Conservation (phyloP, 805 yeast genomes). For the Candida caryicola region DNA sequence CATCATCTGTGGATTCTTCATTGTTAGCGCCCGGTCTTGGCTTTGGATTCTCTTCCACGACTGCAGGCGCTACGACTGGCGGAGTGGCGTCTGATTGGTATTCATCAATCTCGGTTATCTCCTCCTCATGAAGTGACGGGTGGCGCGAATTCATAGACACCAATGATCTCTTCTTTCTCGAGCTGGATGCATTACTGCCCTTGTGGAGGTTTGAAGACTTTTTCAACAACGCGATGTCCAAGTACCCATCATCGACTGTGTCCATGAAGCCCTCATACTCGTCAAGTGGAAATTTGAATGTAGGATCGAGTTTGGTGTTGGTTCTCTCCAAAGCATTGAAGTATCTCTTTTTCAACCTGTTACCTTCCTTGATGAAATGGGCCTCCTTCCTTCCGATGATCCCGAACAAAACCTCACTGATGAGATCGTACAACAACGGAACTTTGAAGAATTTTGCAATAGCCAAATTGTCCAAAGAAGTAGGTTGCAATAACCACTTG, state of each 20-base stretch:
- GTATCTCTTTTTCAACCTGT: slow-evolving; percentile 31
- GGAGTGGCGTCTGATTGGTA: slow-evolving; percentile 5
- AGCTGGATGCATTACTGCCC: slow-evolving; percentile 19
- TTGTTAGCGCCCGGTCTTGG: neutral
- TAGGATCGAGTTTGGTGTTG: slow-evolving; percentile 19
- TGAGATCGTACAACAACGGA: slow-evolving; percentile 67
- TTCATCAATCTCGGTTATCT: slow-evolving; percentile 3
- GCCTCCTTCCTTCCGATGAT: slow-evolving; percentile 67
- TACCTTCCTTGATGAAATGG: slow-evolving; percentile 41
- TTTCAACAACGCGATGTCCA: slow-evolving; percentile 53
- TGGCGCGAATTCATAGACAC: neutral
- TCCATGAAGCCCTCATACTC: slow-evolving; percentile 55
- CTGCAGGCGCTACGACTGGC: neutral
- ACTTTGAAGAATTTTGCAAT: slow-evolving; percentile 65
- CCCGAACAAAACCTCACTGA: slow-evolving; percentile 66
- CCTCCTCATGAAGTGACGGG: slow-evolving; percentile 2
- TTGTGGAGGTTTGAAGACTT: slow-evolving; percentile 38
- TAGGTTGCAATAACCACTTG: slow-evolving; percentile 69
- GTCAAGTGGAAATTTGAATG: slow-evolving; percentile 39
- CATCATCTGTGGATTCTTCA: slow-evolving; percentile 24
- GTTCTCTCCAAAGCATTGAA: slow-evolving; percentile 24
- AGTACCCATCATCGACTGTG: slow-evolving; percentile 63
- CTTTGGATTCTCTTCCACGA: slow-evolving; percentile 1
- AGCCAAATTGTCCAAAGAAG: slow-evolving; percentile 60
- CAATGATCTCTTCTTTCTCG: slow-evolving; percentile 17